phyloP scores from a whole-genome alignment of 768 basidiomycete species.

The Rhodotorula paludigena region DNA sequence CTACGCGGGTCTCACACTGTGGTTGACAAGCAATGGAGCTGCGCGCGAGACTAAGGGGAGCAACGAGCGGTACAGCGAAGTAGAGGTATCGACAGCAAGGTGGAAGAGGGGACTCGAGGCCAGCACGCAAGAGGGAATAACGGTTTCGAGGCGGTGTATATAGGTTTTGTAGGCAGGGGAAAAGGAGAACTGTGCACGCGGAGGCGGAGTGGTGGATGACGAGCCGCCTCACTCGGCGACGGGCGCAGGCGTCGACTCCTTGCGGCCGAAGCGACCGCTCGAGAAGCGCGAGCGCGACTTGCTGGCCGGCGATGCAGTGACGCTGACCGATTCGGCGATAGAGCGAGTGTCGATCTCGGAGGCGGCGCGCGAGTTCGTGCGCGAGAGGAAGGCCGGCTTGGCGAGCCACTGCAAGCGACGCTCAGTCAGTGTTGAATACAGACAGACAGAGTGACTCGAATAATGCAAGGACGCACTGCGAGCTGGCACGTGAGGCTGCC shows the following conservation, averaged over 20 bases:
- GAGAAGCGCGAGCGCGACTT: constrained; percentile 30
- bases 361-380: background rate
- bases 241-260: constrained; percentile 1
- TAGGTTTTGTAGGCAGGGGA: too few species aligned
- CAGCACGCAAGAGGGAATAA: background rate
- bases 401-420: constrained; percentile 7
- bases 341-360: constrained; percentile 22
- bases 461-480: background rate
- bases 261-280: constrained; percentile 13
- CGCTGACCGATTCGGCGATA: constrained; percentile 22
- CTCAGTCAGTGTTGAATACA: background rate
- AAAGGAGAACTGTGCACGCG: too few species aligned
- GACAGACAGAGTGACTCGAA: background rate
- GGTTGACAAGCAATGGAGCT: too few species aligned
- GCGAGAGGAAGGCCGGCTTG: constrained; percentile 6
- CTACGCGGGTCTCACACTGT: too few species aligned
- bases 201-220: background rate
- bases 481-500: constrained; percentile 14
- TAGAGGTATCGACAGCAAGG: background rate
- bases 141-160: too few species aligned
- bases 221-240: background rate
- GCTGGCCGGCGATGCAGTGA: constrained; percentile 3
- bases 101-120: too few species aligned
- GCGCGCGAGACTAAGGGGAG: too few species aligned
- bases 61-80: too few species aligned